A percentile compares a stretch with the other conserved stretches of the same genome.
These are phyloP conservation scores for Paramyrothecium roridum DNA, from an alignment of 2,329 filamentous ascomycete species.

Conservation along the genomic window DNA sequence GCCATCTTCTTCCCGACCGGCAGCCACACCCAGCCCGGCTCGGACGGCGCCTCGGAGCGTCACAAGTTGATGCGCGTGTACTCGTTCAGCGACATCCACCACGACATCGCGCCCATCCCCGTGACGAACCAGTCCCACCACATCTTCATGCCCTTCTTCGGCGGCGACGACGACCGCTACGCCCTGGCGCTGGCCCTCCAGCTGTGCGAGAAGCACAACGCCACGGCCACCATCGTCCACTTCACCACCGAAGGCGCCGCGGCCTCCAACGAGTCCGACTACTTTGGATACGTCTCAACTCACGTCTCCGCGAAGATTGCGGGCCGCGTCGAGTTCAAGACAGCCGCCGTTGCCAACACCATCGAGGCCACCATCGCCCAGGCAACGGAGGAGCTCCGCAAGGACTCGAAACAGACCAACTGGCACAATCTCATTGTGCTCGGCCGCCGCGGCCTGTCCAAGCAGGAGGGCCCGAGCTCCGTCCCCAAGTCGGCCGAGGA, in stretches of 20 bases:
- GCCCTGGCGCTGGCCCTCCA: slow-evolving; percentile 82
- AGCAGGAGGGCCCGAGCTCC: slow-evolving; percentile 19
- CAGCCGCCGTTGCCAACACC: not conserved
- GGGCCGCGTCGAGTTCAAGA: not conserved
- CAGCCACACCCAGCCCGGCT: slow-evolving; percentile 34
- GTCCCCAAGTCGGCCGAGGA: slow-evolving; percentile 21
- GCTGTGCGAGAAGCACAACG: slow-evolving; percentile 72
- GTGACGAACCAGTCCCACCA: slow-evolving; percentile 71
- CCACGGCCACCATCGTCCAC: slow-evolving; percentile 72
- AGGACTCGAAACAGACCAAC: slow-evolving; percentile 16
- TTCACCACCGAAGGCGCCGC: slow-evolving; percentile 16
- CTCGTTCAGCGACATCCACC: slow-evolving; percentile 54
- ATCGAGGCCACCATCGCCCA: slow-evolving; percentile 9
- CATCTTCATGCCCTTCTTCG: slow-evolving; percentile 84
- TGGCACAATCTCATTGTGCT: slow-evolving; percentile 20
- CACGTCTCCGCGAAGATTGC: not conserved
- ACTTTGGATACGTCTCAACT: not conserved
- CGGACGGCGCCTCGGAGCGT: slow-evolving; percentile 24
- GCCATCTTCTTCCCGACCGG: slow-evolving; percentile 79
- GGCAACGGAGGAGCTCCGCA: slow-evolving; percentile 15
- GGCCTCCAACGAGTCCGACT: slow-evolving; percentile 5
- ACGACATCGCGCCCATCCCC: slow-evolving; percentile 55
- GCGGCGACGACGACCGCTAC: slow-evolving; percentile 75
- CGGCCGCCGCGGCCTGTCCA: slow-evolving; percentile 16
- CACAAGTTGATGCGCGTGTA: slow-evolving; percentile 45